Evolutionary conservation across 1,139 yeast species (phyloP).

Genomic region (Barnettozyma hawaiiensis): DNA sequence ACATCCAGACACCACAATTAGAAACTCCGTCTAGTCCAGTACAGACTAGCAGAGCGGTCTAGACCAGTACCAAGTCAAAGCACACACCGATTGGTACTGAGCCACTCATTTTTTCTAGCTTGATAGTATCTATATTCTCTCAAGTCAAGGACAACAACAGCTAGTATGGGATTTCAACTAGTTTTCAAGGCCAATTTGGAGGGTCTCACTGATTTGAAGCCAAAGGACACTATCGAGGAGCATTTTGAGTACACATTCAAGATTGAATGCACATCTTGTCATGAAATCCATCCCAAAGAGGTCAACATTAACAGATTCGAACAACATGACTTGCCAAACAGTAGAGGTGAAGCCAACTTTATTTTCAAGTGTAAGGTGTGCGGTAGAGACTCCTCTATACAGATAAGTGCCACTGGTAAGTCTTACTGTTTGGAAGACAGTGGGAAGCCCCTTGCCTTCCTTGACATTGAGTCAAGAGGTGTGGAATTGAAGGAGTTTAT

Average conservation of each 20-base stretch:
- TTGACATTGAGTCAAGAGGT: slow-evolving; percentile 84
- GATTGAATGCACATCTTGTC: slow-evolving; percentile 73
- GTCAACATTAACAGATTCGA: slow-evolving; percentile 64
- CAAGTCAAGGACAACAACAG: too few species aligned
- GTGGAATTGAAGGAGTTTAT: slow-evolving; percentile 63
- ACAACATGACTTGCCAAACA: slow-evolving; percentile 49
- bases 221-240: slow-evolving; percentile 51
- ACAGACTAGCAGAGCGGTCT: too few species aligned
- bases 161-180: slow-evolving; percentile 39
- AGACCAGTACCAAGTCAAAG: too few species aligned
- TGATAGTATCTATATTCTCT: too few species aligned
- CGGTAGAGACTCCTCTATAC: slow-evolving; percentile 38
- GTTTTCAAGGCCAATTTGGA: slow-evolving; percentile 54
- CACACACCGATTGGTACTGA: too few species aligned
- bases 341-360: slow-evolving; percentile 81
- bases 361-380: slow-evolving; percentile 73
- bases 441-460: slow-evolving; percentile 34
- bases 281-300: slow-evolving; percentile 72
- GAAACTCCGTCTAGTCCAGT: too few species aligned
- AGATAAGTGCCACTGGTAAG: slow-evolving; percentile 33
- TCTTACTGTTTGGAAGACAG: slow-evolving; percentile 33
- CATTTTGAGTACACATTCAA: slow-evolving; percentile 75
- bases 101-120: too few species aligned
- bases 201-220: slow-evolving; percentile 59
- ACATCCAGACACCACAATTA: slow-evolving; percentile 4